These are phyloP conservation scores for Termitomyces sp. DNA, from an alignment of 768 basidiomycete genomes.

Conservation along the genomic window DNA sequence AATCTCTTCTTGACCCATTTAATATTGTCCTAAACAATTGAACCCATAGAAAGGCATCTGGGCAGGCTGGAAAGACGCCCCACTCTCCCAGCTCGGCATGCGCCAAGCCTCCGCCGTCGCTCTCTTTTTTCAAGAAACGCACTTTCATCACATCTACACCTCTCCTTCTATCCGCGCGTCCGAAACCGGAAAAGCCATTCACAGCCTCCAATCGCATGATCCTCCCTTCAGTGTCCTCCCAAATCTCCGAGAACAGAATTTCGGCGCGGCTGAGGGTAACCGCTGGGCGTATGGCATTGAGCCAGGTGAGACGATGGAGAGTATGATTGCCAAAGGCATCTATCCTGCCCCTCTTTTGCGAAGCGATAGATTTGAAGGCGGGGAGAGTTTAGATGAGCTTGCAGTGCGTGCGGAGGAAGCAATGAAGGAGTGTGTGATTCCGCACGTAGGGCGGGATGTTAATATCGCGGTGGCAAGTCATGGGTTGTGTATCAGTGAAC, in stretches of 20 bases:
- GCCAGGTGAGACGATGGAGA: constrained; percentile 30
- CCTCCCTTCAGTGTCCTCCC: constrained; percentile 52
- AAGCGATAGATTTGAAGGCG: constrained; percentile 57
- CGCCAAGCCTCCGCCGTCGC: constrained; percentile 66
- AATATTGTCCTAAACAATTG: neutral
- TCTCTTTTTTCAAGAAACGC: constrained; percentile 39
- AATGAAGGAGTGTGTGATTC: constrained; percentile 52
- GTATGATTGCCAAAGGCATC: constrained; percentile 44
- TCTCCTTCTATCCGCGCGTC: constrained; percentile 67
- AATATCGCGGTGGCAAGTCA: constrained; percentile 75
- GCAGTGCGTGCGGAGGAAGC: constrained; percentile 48
- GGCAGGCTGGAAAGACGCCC: constrained; percentile 79
- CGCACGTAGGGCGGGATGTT: constrained; percentile 46
- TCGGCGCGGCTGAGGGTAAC: constrained; percentile 69
- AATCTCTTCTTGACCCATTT: too few species aligned
- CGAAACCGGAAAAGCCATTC: constrained; percentile 56
- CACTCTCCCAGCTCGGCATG: constrained; percentile 62
- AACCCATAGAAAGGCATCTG: constrained; percentile 41
- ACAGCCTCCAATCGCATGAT: constrained; percentile 46
- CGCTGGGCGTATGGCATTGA: constrained; percentile 39
- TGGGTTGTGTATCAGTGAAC: constrained; percentile 65
- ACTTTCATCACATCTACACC: constrained; percentile 56
- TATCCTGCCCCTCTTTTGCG: constrained; percentile 51
- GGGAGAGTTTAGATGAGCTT: constrained; percentile 66
- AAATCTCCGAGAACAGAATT: constrained; percentile 66